Conservation (phyloP, 345 rosid species). For the Carallia pectinifolia region DNA sequence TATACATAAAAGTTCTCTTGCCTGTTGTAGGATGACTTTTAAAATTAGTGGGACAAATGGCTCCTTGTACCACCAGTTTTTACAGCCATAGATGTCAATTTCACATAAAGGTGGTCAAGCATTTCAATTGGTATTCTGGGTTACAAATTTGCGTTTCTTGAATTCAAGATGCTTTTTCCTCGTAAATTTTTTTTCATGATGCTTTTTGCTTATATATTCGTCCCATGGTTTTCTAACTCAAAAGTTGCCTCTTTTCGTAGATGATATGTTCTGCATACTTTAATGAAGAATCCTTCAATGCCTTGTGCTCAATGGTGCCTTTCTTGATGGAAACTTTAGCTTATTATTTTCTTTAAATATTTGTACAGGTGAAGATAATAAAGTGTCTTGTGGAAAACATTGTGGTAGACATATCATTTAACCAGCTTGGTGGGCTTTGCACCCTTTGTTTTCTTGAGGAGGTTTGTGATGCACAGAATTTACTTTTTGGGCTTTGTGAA, state of each 20-base stretch:
- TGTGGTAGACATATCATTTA: constrained; percentile 91
- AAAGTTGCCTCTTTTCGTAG: not conserved
- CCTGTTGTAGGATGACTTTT: no score
- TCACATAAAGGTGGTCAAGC: no score
- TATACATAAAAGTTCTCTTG: no score
- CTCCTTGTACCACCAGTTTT: no score
- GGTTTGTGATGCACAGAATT: constrained; percentile 38
- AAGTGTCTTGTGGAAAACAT: constrained; percentile 93
- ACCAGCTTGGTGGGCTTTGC: constrained; percentile 91
- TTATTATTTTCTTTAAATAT: constrained; percentile 10
- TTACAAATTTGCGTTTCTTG: no score
- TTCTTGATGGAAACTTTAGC: not conserved
- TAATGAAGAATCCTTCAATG: not conserved
- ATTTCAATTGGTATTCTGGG: no score
- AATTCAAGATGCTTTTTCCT: no score
- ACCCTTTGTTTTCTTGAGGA: constrained; percentile 94
- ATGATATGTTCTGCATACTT: not conserved
- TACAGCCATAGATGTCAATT: no score
- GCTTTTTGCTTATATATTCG: not conserved
- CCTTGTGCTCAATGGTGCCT: not conserved
- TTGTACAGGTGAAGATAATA: constrained; percentile 73
- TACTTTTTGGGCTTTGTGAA: not conserved
- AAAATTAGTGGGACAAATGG: no score
- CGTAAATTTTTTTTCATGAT: not conserved
- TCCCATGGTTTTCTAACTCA: not conserved